Evolutionary conservation across 441 rosid genomes (phyloP), one percentile per base, ranked within the genome.

Genomic region (Melastoma candidum): DNA sequence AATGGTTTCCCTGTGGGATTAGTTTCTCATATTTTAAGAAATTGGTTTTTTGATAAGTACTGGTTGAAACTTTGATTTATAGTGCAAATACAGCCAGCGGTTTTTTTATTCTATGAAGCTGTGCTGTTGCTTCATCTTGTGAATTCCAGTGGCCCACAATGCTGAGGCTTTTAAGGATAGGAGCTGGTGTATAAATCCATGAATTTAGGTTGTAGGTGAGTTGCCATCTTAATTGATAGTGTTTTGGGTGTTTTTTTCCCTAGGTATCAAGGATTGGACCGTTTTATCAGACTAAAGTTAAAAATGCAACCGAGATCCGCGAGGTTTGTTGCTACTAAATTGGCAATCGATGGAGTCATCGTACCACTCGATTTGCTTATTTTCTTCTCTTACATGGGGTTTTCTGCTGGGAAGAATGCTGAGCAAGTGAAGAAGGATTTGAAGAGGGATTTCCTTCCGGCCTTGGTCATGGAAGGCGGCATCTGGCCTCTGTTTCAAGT

Each of bases 361-460:
- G 95, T 95, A 44, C 97, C 98, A 29, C 53, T 86, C 14, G 97
- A 93, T 77, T 72, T 93, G 68, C 65, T 93, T 2, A 70, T 80
- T 7, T 93, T 93, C 77, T 93, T 93, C 84, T 69, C 90, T 32
- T 93, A 88, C 71, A 86, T 93, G 95, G 98, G 98, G 48, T 83
- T 75, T 59, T 77, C 90, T 29, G 54, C 83, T 0, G 97, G 97
- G 52, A 93, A 88, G 77, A 82, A 51, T 59, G 64, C 63, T 25
- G 48, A 76, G 12, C 84, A 82, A 71, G 95, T 93, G 58, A 86
- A 81, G 71, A 90, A 84, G 80, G 95, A 77, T 51, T 50, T 93
- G 65, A 93, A 82, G 77, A 88, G 98, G 59, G 98, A 93, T 74
- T 88, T 93, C 67, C 76, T 88, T 22, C 98, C 98, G 1, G 95